Evolutionary conservation across 768 basidiomycete species (phyloP).

Genomic region (Lentinula sp.): DNA sequence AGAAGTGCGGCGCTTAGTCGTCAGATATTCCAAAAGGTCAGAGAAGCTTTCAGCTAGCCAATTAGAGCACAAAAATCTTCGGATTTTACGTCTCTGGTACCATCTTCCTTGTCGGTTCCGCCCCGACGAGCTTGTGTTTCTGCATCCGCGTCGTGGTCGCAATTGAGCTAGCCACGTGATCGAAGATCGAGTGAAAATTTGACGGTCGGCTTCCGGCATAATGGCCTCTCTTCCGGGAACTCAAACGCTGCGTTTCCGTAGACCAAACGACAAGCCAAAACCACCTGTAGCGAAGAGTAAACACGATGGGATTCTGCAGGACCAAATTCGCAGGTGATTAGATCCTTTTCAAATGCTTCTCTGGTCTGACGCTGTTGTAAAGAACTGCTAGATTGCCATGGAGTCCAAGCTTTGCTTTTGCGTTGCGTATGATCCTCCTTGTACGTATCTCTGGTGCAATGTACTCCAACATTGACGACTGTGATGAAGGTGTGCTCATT

Average conservation of each 20-base stretch:
- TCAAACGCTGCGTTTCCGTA: conserved; percentile 46
- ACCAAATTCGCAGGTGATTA: conserved; percentile 67
- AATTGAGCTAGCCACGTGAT: neutral
- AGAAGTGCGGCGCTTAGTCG: neutral
- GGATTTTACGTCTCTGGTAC: neutral
- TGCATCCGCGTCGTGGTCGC: neutral
- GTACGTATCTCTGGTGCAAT: conserved; percentile 81
- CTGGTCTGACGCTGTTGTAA: conserved; percentile 6
- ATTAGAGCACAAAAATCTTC: neutral
- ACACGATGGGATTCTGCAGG: conserved; percentile 71
- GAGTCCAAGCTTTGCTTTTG: conserved; percentile 79
- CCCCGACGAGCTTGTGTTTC: neutral
- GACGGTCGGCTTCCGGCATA: neutral
- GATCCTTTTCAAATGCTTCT: neutral
- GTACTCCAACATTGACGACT: conserved; percentile 93
- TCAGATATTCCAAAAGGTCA: neutral
- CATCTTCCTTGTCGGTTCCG: conserved; percentile 2
- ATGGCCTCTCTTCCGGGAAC: conserved; percentile 1
- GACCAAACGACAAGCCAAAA: conserved; percentile 30
- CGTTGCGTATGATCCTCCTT: conserved; percentile 77
- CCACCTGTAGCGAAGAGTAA: conserved; percentile 21
- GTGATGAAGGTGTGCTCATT: conserved; percentile 77
- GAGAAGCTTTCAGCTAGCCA: neutral
- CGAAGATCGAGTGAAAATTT: neutral
- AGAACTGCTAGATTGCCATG: conserved; percentile 76